Base-by-base conservation (phyloP, 140 eudicot genomes). In the Stevia rebaudiana region DNA sequence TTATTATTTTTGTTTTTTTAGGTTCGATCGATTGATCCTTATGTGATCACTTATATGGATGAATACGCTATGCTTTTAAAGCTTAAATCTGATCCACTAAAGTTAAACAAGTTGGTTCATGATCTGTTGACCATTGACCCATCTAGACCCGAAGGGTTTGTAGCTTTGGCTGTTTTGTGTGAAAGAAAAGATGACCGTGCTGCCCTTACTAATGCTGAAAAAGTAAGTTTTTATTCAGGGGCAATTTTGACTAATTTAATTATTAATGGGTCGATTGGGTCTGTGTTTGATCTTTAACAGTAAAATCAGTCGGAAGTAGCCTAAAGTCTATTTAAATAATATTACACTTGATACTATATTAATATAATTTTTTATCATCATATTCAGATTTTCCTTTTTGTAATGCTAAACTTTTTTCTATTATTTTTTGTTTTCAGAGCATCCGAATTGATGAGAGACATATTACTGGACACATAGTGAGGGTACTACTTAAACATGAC, bases 31-130 rank as follows among this genome's bases (percentile, higher is more conserved):
- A 71, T 92, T 55, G 98, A 92, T 85, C 98, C 98, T 64, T 81
- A 84, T 61, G 78, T 85, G 44, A 68, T 92, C 49, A 92, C 95
- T 8, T 92, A 88, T 73, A 92, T 92, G 98, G 98, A 92, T 66
- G 98, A 92, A 80, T 92, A 88, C 79, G 98, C 98, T 36, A 85
- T 92, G 95, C 98, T 92, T 72, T 82, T 92, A 60, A 92, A 88
- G 89, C 73, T 69, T 35, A 92, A 88, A 68, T 81, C 95, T 67
- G 98, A 92, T 39, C 63, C 80, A 30, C 56, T 82, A 30, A 92
- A 88, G 78, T 72, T 92, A 62, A 92, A 75, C 88, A 92, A 92
- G 78, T 76, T 92, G 43, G 95, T 88, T 33, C 96, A 88, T 74
- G 98, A 92, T 70, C 73, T 92, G 53, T 72, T 92, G 63, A 83